phyloP scores from a whole-genome alignment of 108 stramenopile species.

The Cyclotella choctawhatcheeana region DNA sequence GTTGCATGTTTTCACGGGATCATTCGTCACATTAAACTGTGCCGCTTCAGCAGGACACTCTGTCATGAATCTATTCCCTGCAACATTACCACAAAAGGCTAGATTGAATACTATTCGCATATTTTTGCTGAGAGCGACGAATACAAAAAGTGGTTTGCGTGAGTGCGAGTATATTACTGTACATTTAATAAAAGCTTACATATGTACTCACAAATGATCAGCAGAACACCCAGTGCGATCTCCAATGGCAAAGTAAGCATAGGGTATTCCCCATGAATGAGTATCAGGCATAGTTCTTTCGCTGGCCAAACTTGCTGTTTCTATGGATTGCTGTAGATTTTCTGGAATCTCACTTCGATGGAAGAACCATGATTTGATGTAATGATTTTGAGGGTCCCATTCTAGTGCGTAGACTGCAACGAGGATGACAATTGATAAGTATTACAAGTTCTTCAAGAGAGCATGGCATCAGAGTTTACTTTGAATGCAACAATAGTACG shows the following conservation, averaged over 20 bases:
- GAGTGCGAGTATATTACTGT: neutral
- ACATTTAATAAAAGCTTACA: neutral
- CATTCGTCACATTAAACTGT: conserved; percentile 62
- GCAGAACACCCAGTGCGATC: conserved; percentile 76
- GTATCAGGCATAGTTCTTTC: conserved; percentile 81
- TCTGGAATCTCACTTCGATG: conserved; percentile 70
- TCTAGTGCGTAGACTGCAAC: conserved; percentile 58
- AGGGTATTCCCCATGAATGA: conserved; percentile 80
- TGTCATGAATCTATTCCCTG: conserved; percentile 78
- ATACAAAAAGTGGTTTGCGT: neutral
- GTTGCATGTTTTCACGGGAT: conserved; percentile 65
- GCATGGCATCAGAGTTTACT: neutral
- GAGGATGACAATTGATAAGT: neutral
- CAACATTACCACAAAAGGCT: conserved; percentile 89
- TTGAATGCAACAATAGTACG: neutral
- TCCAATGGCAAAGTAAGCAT: conserved; percentile 87
- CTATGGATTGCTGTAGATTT: conserved; percentile 70
- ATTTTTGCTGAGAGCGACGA: conserved; percentile 42
- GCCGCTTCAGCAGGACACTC: conserved; percentile 80
- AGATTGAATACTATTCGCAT: conserved; percentile 90
- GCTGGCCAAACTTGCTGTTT: conserved; percentile 53
- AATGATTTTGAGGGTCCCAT: conserved; percentile 85
- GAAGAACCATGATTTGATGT: conserved; percentile 92
- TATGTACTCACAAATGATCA: conserved; percentile 57
- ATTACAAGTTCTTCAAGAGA: too few relatives aligned